Base-by-base conservation (phyloP, 2,329 filamentous ascomycete genomes). In the Apiospora phragmitis region DNA sequence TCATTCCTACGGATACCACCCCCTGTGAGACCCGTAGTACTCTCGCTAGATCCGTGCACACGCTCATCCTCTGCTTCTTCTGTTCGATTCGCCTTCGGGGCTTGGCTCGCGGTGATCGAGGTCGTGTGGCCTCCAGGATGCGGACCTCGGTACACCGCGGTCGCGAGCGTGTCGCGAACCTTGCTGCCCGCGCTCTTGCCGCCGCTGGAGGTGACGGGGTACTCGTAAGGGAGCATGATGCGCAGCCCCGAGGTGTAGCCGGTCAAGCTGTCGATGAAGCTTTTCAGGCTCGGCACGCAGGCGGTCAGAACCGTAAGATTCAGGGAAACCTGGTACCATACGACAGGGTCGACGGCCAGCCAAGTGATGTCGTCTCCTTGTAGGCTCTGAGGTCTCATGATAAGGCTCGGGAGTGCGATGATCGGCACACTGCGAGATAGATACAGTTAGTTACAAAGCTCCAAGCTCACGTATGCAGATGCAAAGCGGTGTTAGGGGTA, bases 241-340 rank as follows among this genome's bases (percentile, higher is more conserved):
- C 26, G 24, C 26, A 55, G 14, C 14, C 49, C 49, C 4, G 49
- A 55, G 1, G 26, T 55, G 16, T 32, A 55, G 49, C 49, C 49
- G 0, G 49, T 55, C 49, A 55, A 8, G 49, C 49, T 72, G 67
- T 74, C 71, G 43, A 74, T 66, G 24, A 73, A 59, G 55, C 70
- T 55, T 68, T 73, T 74, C 26, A 73, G 68, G 68, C 72, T 72
- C 6, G 73, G 72, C 4, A 72, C 72, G 55, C 71, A 72, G n/a
- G 73, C 73, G 12, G 72, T 74, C 47, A 74, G 65, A 2, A 74
- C 67, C 16, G 73, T 73, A 8, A 74, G 71, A 38, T 69, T 65
- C 29, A 68, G 68, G 3, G 68, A 70, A 16, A 70, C 32, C 35
- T 72, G 71, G 24, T 41, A 49, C 71, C 72, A 74, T 12, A 65